Evolutionary conservation across 345 rosid species (phyloP).

Genomic region (Linum lewisii): DNA sequence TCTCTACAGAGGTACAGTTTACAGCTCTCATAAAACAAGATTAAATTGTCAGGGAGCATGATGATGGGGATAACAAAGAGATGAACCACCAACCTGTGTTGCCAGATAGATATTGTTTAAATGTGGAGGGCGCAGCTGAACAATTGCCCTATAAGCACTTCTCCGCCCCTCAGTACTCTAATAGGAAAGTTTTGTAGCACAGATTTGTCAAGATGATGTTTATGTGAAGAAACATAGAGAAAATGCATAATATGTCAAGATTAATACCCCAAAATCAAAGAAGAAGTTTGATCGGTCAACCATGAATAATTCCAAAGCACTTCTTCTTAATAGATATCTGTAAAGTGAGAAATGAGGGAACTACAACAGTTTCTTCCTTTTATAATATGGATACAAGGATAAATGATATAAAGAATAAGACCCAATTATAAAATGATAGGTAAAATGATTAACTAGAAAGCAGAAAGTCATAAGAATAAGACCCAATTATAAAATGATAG

Average conservation of each 20-base stretch:
- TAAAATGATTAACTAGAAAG: no score
- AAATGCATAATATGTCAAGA: conserved; percentile 9
- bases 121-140: conserved; percentile 81
- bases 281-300: conserved; percentile 92
- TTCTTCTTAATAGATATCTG: conserved; percentile 93
- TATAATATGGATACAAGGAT: not conserved
- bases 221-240: not conserved
- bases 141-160: conserved; percentile 90
- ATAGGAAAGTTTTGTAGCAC: conserved; percentile 6
- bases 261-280: conserved; percentile 90
- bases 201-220: conserved; percentile 9
- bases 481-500: no score
- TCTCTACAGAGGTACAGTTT: conserved; percentile 44
- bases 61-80: not conserved
- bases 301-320: conserved; percentile 96
- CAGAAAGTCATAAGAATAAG: no score
- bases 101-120: conserved; percentile 86
- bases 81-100: conserved; percentile 62
- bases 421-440: no score
- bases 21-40: not conserved
- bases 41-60: not conserved
- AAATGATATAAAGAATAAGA: no score
- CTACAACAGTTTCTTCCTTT: conserved; percentile 5
- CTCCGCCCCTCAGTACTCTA: conserved; percentile 81
- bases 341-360: conserved; percentile 8